Conservation (phyloP, 2,329 filamentous ascomycete genomes). For the Hypoxylon sp. region DNA sequence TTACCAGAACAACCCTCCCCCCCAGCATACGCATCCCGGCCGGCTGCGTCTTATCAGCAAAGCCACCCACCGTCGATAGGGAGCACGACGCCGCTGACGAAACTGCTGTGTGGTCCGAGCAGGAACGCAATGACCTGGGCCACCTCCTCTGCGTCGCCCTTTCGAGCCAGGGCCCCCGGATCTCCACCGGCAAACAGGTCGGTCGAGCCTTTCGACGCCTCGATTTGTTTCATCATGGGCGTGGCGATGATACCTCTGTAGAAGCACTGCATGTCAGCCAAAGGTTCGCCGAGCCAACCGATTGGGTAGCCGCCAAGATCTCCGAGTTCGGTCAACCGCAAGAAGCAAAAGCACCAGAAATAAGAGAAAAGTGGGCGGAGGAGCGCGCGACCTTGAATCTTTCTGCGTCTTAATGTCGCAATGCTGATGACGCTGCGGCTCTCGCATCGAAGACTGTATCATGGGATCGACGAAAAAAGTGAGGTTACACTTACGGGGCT, state of each 20-base stretch:
- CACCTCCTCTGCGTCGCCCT: slow-evolving; percentile 24
- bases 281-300: slow-evolving; percentile 3
- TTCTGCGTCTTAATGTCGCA: neutral
- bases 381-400: neutral
- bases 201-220: slow-evolving; percentile 1
- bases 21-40: neutral
- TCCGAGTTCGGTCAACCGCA: slow-evolving; percentile 2
- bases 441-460: neutral
- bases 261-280: slow-evolving; percentile 1
- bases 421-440: slow-evolving; percentile 4
- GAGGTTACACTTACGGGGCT: slow-evolving; percentile 15
- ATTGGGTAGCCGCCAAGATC: neutral
- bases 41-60: neutral
- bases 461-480: slow-evolving; percentile 1
- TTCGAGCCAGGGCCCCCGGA: slow-evolving; percentile 21
- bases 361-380: neutral
- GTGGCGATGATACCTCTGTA: slow-evolving; percentile 3
- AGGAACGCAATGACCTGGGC: slow-evolving; percentile 22
- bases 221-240: slow-evolving; percentile 4
- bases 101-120: slow-evolving; percentile 21
- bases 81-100: slow-evolving; percentile 15
- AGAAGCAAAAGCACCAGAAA: neutral
- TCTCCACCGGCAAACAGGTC: slow-evolving; percentile 13
- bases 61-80: slow-evolving; percentile 20
- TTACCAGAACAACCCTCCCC: neutral